phyloP scores from a whole-genome alignment of 805 yeast genomes.

The Ogataea ramenticola region DNA sequence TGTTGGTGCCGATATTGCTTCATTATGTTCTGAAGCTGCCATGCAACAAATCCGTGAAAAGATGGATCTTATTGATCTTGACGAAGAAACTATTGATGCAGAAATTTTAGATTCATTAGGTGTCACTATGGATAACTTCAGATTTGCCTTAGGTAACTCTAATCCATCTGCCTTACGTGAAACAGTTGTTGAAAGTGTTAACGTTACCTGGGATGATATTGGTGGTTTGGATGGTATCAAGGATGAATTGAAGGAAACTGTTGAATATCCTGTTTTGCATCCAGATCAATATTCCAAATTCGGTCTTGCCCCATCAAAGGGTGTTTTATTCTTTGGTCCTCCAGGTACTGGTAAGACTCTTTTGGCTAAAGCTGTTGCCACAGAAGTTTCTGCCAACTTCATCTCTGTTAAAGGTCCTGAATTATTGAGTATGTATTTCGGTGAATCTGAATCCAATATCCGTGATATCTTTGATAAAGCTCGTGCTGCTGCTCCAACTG shows the following conservation, averaged over 20 bases:
- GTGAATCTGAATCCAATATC: conserved; percentile 95
- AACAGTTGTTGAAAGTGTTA: conserved; percentile 97
- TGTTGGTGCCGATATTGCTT: conserved; percentile 98
- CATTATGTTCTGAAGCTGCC: conserved; percentile 99
- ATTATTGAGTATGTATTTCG: conserved; percentile 96
- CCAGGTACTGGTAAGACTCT: conserved; percentile 99
- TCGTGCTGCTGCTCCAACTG: conserved; percentile 99
- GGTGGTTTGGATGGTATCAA: conserved; percentile 97
- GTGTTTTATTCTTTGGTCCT: conserved; percentile 98
- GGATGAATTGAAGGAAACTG: conserved; percentile 96
- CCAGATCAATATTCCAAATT: conserved; percentile 98
- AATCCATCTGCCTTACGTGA: conserved; percentile 99
- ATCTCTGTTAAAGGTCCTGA: conserved; percentile 97
- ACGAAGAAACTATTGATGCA: conserved; percentile 95
- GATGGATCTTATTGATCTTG: conserved; percentile 95
- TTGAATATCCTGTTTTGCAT: conserved; percentile 96
- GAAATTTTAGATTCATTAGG: conserved; percentile 94
- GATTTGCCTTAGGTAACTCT: conserved; percentile 95
- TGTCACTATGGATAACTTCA: conserved; percentile 97
- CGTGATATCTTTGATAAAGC: conserved; percentile 98
- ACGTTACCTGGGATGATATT: conserved; percentile 98
- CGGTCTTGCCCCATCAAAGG: conserved; percentile 96
- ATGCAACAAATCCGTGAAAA: conserved; percentile 99
- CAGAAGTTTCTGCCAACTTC: conserved; percentile 97
- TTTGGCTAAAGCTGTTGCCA: conserved; percentile 98